Evolutionary conservation across 2,329 filamentous ascomycete genomes (phyloP), one percentile per base, ranked within the genome.

Genomic region (Trichoderma lentiforme): DNA sequence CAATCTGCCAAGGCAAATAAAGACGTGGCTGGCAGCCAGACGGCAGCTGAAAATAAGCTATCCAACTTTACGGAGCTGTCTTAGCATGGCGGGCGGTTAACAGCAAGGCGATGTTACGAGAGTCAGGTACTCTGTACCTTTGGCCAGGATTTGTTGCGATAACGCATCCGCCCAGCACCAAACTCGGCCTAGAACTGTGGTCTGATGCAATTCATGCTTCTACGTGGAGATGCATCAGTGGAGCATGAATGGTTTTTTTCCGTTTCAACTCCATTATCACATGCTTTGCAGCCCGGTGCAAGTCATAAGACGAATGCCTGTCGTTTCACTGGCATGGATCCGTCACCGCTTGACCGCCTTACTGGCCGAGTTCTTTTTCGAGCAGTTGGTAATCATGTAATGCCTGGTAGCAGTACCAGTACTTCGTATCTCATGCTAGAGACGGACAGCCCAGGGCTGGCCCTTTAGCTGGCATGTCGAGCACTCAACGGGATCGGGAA

Each of bases 401-500:
- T 34, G n/a, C 28, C 18, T n/a, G n/a, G 11, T 6, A 57, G 24
- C 53, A 21, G 28, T 34, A 60, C 30, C 53, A 21, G 28, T 34
- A 60, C 30, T 7, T 34, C 30, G 63, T 26, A 36, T 18, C 28
- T 56, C 47, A 30, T 34, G 47, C 43, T 26, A 32, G 28, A 36
- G 39, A 53, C 24, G 7, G 14, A 26, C 15, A 39, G 36, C 9
- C 62, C 28, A 65, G 26, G 63, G 28, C 39, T 66, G 26, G 26
- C 56, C 51, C 21, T 36, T 26, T 9, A 30, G 53, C 15, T 60
- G 73, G 75, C 56, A 87, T 88, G 86, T 89, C 85, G 87, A 85
- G 81, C 84, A 85, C 87, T 88, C 86, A 89, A 90, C 88, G 88
- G 88, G 87, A 89, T 85, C 86, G 87, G 84, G 84, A 83, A 86